A percentile compares a stretch with the other conserved stretches of the same genome.
phyloP scores from a whole-genome alignment of 805 yeast genomes.

The Saturnispora quitensis region DNA sequence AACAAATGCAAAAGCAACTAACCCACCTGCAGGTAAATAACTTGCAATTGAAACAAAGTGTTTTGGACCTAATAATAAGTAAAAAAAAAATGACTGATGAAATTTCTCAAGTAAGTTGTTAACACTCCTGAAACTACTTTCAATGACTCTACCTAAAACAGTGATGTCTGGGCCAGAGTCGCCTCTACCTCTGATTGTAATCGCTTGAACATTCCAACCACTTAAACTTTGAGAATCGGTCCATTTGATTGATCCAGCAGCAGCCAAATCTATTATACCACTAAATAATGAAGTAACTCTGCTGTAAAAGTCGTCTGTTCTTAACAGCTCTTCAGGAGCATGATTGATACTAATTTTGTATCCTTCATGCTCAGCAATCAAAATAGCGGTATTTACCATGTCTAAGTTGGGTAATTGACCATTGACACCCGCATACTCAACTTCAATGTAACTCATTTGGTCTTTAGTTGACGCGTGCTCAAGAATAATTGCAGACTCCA shows the following conservation, averaged over 20 bases:
- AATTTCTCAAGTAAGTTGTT: slow-evolving; percentile 90
- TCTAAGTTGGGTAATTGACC: slow-evolving; percentile 96
- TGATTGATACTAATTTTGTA: slow-evolving; percentile 61
- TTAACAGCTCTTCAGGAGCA: slow-evolving; percentile 37
- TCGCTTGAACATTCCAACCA: slow-evolving; percentile 92
- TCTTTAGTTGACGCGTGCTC: slow-evolving; percentile 64
- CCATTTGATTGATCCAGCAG: slow-evolving; percentile 49
- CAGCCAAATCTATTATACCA: slow-evolving; percentile 61
- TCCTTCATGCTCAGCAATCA: slow-evolving; percentile 67
- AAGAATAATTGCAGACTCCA: slow-evolving; percentile 80
- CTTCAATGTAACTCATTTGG: slow-evolving; percentile 62
- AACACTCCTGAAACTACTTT: slow-evolving; percentile 77
- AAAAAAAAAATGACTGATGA: slow-evolving; percentile 94
- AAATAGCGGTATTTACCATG: slow-evolving; percentile 71
- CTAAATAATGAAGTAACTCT: slow-evolving; percentile 50
- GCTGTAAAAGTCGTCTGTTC: slow-evolving; percentile 39
- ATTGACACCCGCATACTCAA: slow-evolving; percentile 79
- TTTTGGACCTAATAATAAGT: slow-evolving; percentile 68
- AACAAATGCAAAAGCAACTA: slow-evolving; percentile 60
- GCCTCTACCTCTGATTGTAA: slow-evolving; percentile 61
- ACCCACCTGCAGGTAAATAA: slow-evolving; percentile 77
- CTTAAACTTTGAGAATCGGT: slow-evolving; percentile 87
- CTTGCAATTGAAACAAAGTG: slow-evolving; percentile 89
- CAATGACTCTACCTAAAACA: slow-evolving; percentile 83
- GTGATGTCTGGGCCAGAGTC: slow-evolving; percentile 65